Evolutionary conservation across 2,329 filamentous ascomycete genomes (phyloP).

Genomic region (Graphium sp.): DNA sequence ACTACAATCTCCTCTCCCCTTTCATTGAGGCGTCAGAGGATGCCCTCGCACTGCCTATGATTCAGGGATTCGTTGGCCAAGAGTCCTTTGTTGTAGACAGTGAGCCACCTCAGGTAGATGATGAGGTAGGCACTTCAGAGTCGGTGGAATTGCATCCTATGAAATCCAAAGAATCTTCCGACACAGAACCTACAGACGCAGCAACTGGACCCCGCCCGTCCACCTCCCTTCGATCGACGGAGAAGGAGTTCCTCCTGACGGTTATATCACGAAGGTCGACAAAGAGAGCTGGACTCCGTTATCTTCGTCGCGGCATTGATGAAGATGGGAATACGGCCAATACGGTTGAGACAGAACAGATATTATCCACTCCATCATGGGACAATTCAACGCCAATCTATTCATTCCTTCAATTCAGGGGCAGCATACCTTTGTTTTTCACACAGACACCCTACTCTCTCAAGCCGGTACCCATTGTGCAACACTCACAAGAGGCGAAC

Average conservation of each 20-base stretch:
- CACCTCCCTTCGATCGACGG: constrained; percentile 17
- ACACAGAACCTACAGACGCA: constrained; percentile 7
- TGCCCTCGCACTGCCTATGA: constrained; percentile 58
- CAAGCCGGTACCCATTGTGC: constrained; percentile 69
- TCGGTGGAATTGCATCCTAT: constrained; percentile 28
- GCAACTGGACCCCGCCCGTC: constrained; percentile 3
- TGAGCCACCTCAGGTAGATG: constrained; percentile 36
- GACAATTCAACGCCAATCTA: constrained; percentile 35
- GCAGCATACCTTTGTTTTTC: constrained; percentile 89
- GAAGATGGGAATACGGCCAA: constrained; percentile 83
- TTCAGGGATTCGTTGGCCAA: constrained; percentile 92
- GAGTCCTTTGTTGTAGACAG: constrained; percentile 58
- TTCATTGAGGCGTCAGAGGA: constrained; percentile 63
- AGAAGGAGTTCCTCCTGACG: constrained; percentile 59
- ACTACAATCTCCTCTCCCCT: constrained; percentile 53
- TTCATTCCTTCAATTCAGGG: constrained; percentile 76
- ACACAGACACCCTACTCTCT: constrained; percentile 88
- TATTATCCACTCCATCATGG: constrained; percentile 60
- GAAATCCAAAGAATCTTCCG: constrained; percentile 16
- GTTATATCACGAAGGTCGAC: constrained; percentile 79
- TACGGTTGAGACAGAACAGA: constrained; percentile 86
- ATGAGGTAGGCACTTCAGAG: constrained; percentile 13
- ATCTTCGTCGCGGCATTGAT: constrained; percentile 78
- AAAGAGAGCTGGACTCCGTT: constrained; percentile 74
- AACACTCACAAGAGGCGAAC: constrained; percentile 69